Conservation (phyloP, 2,329 filamentous ascomycete genomes). For the Fusarium foetens region DNA sequence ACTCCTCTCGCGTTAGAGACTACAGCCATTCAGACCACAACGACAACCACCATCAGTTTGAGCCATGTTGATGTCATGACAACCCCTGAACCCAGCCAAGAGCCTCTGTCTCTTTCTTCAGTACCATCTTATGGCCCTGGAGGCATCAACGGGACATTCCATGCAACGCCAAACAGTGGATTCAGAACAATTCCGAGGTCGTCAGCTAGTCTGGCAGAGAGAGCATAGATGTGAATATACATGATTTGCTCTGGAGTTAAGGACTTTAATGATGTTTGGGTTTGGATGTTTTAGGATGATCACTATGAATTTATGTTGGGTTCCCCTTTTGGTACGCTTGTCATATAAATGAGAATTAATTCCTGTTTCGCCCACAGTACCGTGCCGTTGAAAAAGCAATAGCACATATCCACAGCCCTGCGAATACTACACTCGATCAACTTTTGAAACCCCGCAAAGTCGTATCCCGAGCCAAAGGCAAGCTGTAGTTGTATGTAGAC, state of each 20-base stretch:
- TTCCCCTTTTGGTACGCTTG: not conserved
- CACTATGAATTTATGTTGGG: not conserved
- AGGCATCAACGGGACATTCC: constrained; percentile 6
- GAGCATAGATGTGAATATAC: not conserved
- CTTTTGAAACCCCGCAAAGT: constrained; percentile 43
- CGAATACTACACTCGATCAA: constrained; percentile 42
- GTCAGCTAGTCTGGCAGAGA: constrained; percentile 33
- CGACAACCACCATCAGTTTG: constrained; percentile 5
- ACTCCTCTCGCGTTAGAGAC: not conserved
- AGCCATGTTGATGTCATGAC: not conserved
- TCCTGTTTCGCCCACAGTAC: not conserved
- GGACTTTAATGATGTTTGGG: not conserved
- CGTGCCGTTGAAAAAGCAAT: not conserved
- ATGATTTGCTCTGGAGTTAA: constrained; percentile 1
- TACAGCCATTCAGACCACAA: not conserved
- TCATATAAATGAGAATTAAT: not conserved
- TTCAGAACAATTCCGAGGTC: constrained; percentile 42
- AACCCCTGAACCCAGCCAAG: constrained; percentile 13
- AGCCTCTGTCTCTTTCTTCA: not conserved
- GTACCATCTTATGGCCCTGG: not conserved
- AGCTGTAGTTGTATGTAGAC: constrained; percentile 48
- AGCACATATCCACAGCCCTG: constrained; percentile 1
- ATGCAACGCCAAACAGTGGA: constrained; percentile 22
- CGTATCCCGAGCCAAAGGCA: constrained; percentile 44
- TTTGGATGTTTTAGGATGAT: not conserved